Percentiles rank a stretch among this genome's conserved stretches.
Evolutionary conservation across 306 rosid species (phyloP).

Genomic region (Cicer chorassanicum): DNA sequence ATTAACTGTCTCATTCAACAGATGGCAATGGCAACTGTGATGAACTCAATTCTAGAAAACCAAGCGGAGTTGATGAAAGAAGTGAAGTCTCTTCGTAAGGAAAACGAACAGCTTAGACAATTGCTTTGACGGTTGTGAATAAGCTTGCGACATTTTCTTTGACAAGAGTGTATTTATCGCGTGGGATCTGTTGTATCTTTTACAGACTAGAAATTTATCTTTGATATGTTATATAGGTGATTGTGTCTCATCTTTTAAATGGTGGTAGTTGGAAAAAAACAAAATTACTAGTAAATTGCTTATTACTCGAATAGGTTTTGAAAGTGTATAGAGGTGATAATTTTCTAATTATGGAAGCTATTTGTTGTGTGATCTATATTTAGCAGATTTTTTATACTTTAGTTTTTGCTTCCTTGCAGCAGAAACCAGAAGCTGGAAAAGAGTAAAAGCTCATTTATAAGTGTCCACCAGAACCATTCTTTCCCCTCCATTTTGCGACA

Average conservation of each 20-base stretch:
- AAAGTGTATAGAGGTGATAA: slow-evolving; percentile 53
- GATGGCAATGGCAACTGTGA: slow-evolving; percentile 69
- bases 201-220: slow-evolving; percentile 35
- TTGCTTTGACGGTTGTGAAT: slow-evolving; percentile 66
- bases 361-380: slow-evolving; percentile 39
- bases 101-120: slow-evolving; percentile 87
- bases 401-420: slow-evolving; percentile 19
- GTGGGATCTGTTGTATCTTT: slow-evolving; percentile 43
- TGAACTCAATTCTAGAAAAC: slow-evolving; percentile 75
- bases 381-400: slow-evolving; percentile 3
- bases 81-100: slow-evolving; percentile 81
- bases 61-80: slow-evolving; percentile 91
- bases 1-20: slow-evolving; percentile 47
- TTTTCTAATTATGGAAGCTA: slow-evolving; percentile 48
- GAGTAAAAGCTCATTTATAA: not conserved
- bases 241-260: slow-evolving; percentile 47
- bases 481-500: not conserved
- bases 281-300: slow-evolving; percentile 38
- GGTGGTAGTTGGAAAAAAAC: slow-evolving; percentile 31
- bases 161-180: slow-evolving; percentile 26
- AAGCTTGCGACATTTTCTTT: slow-evolving; percentile 30
- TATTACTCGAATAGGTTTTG: slow-evolving; percentile 43
- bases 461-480: not conserved
- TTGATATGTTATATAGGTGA: slow-evolving; percentile 38
- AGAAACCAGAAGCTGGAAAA: not conserved